A percentile compares a stretch with the other conserved stretches of the same genome.
Evolutionary conservation across 129 eudicot species (phyloP).

Genomic region (Saposhnikovia divaricata): DNA sequence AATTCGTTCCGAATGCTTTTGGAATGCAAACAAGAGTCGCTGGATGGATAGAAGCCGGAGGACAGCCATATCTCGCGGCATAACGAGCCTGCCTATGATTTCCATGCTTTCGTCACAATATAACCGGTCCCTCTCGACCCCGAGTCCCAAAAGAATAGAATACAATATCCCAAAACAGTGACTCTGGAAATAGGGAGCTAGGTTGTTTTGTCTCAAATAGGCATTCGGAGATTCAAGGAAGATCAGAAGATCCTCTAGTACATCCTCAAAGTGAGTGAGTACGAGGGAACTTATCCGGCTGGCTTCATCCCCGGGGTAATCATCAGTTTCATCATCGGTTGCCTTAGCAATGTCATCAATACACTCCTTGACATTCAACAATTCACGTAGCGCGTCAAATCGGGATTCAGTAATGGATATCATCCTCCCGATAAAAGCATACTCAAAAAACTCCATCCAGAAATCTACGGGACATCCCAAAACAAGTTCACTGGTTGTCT

Average conservation of each 20-base stretch:
- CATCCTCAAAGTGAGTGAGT: conserved; percentile 27
- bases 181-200: conserved; percentile 7
- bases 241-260: conserved; percentile 62
- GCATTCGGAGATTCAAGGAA: conserved; percentile 90
- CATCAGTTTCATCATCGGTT: too few relatives aligned
- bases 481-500: too few relatives aligned
- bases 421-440: too few relatives aligned
- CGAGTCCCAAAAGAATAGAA: conserved; percentile 46
- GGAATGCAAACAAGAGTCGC: conserved; percentile 82
- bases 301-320: too few relatives aligned
- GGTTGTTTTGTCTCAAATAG: conserved; percentile 24
- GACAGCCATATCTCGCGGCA: conserved; percentile 18
- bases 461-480: too few relatives aligned
- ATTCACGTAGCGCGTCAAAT: too few relatives aligned
- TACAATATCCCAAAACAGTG: conserved; percentile 64
- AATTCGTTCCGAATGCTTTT: conserved; percentile 63
- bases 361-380: too few relatives aligned
- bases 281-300: too few relatives aligned
- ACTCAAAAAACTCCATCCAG: too few relatives aligned
- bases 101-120: conserved; percentile 21
- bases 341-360: too few relatives aligned
- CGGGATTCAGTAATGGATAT: too few relatives aligned
- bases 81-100: conserved; percentile 9
- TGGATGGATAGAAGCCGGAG: conserved; percentile 73
- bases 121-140: conserved; percentile 23